Evolutionary conservation across 352 stramenopile species (phyloP).

Genomic region (Pythium guiyangense): DNA sequence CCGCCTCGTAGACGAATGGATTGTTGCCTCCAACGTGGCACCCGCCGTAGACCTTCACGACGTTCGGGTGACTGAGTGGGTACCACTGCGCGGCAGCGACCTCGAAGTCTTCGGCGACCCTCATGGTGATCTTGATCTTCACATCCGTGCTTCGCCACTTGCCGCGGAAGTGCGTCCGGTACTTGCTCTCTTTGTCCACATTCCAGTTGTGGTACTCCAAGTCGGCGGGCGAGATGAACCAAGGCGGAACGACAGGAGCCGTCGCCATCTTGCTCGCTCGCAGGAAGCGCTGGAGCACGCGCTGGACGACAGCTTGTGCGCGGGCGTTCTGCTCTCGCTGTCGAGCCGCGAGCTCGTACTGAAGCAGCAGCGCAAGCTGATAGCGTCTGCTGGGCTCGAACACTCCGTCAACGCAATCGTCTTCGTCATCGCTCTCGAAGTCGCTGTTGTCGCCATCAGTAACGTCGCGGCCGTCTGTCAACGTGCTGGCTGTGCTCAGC

Average conservation of each 20-base stretch:
- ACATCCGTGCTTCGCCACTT: slow-evolving; percentile 1
- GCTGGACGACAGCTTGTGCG: neutral
- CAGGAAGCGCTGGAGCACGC: neutral
- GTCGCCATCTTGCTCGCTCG: neutral
- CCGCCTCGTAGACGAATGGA: neutral
- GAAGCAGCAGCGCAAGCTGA: neutral
- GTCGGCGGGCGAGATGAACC: slow-evolving; percentile 4
- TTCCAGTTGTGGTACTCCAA: neutral
- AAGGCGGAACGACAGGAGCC: neutral
- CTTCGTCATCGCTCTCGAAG: too few species aligned
- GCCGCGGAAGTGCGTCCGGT: neutral
- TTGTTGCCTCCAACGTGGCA: neutral
- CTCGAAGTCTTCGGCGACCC: neutral
- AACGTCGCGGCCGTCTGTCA: neutral
- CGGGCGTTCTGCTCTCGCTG: neutral
- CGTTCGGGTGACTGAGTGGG: slow-evolving; percentile 3
- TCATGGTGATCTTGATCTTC: neutral
- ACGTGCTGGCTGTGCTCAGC: neutral
- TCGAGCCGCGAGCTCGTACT: neutral
- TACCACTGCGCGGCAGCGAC: neutral
- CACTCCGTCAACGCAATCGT: too few species aligned
- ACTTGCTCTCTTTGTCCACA: neutral
- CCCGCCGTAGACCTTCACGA: slow-evolving; percentile 1
- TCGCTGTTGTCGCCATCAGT: neutral
- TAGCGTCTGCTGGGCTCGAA: neutral